phyloP scores from a whole-genome alignment of 73 alveolate genomes.

The Tetrahymena elliotti region DNA sequence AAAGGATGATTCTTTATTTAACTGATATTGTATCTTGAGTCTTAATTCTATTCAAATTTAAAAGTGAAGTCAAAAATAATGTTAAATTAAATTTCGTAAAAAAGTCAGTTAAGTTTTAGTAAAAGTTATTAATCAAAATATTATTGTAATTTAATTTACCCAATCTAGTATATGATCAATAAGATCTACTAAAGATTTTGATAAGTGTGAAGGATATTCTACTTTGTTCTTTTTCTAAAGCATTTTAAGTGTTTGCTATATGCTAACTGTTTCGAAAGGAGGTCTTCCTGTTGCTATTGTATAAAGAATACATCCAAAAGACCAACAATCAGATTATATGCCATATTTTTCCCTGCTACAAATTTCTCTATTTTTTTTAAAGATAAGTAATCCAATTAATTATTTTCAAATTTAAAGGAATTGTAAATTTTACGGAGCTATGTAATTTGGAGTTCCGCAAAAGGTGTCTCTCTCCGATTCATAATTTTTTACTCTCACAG shows the following conservation, averaged over 20 bases:
- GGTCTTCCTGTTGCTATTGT: conserved; percentile 8
- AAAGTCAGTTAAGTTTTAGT: background rate
- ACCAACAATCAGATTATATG: conserved; percentile 53
- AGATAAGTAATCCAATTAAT: background rate
- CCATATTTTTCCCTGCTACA: conserved; percentile 53
- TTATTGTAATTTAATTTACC: background rate
- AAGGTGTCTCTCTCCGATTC: conserved; percentile 85
- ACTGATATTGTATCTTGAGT: background rate
- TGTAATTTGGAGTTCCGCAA: conserved; percentile 96
- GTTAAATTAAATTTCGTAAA: background rate
- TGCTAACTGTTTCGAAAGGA: conserved; percentile 4
- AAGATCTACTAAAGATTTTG: background rate
- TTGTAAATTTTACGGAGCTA: conserved; percentile 64
- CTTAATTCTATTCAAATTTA: background rate
- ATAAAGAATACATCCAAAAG: conserved; percentile 56
- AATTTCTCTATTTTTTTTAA: conserved; percentile 19
- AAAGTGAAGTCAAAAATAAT: background rate
- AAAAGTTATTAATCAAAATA: background rate
- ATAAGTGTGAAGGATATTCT: background rate
- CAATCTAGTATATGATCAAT: background rate
- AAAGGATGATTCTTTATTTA: background rate
- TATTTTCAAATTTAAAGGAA: too few relatives aligned
- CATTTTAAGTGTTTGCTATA: background rate
- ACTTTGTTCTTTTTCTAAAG: background rate
- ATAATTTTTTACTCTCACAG: conserved; percentile 77